Evolutionary conservation across 2,329 filamentous ascomycete species (phyloP), one percentile per base, ranked within the genome.

Genomic region (Nemania abortiva): DNA sequence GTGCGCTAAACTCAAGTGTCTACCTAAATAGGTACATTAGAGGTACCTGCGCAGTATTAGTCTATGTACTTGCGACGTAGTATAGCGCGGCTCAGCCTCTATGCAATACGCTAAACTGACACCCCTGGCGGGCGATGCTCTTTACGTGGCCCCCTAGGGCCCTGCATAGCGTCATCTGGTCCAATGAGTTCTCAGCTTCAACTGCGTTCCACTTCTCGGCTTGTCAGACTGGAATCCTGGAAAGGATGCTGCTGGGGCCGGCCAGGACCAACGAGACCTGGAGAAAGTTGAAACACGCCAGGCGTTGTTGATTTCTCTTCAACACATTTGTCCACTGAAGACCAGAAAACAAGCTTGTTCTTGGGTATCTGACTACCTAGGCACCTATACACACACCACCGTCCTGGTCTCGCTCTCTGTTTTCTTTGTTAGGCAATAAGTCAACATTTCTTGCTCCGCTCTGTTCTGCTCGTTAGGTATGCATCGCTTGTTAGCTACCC

Each of bases 231-330:
- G 50, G 54, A 57, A 71, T 64, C 50, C 56, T 66, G 53, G 34
- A 53, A 24, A 39, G 52, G 53, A 58, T 64, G 11, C 62, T 50
- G 60, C 50, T 55, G 58, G 45, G 42, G 49, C 18, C n/a, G 22
- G 39, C 27, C 49, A 49, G 52, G 29, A 53, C 50, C 63, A 34
- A 22, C 62, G 59, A n/a, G 49, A 57, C 66, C 66, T 70, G 64
- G 53, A 64, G 63, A 69, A 59, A 63, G 69, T 70, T 69, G 66
- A 69, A 71, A 71, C 69, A 69, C 58, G 63, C 66, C 69, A 61
- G 63, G 61, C 53, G 57, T 57, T 69, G 50, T 59, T 66, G 67
- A 34, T 69, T 60, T 63, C 49, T 65, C 54, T 53, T 65, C 49
- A 49, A 55, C 61, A 24, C 47, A 50, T 57, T 69, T 47, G 47